Evolutionary conservation across 1,139 yeast genomes (phyloP), one percentile per base, ranked within the genome.

Genomic region (Taiozyma sp.): DNA sequence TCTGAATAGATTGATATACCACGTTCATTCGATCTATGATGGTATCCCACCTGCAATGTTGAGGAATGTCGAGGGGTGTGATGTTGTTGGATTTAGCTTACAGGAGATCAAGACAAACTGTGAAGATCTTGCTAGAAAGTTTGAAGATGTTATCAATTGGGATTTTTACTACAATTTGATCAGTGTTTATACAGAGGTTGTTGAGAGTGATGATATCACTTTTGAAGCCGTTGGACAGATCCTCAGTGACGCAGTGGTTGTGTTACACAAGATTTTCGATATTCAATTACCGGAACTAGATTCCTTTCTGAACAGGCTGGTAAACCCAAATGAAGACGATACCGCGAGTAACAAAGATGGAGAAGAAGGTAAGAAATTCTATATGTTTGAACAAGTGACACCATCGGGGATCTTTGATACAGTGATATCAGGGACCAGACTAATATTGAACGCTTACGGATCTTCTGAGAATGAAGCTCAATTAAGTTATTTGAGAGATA

Each of bases 161-260:
- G 81, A 77, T 61, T 68, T 77, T 48, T 60, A 71, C 21, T 77
- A 66, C 59, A 77, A 79, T 51, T 64, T 72, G 29, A 75, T 74
- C 0, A 62, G 76, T 48, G 79, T 74, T 0, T 73, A 74, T 55
- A 71, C 73, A 2, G 81, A 76, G 51, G 63, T 70, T 6, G 54
- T 79, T 24, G 64, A 63, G 1, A 51, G 42, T 19, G 50, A 63
- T 5, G 42, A 39, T 16, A 19, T 50, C 1, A 52, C 54, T 4
- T 53, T 47, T 11, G 55, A 48, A 5, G 47, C 47, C 1, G 35
- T 57, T n/a, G 42, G 47, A n/a, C 44, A 14, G 6, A 19, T 54
- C 8, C 37, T 51, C 9, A 41, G 40, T 8, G 56, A 57, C 42
- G 49, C 54, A 14, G 40, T 56, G 6, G 29, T 6, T 8, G 24